These are phyloP conservation scores for Magnaporthiopsis incrustans DNA, from an alignment of 2,329 filamentous ascomycete species.

Conservation along the genomic window DNA sequence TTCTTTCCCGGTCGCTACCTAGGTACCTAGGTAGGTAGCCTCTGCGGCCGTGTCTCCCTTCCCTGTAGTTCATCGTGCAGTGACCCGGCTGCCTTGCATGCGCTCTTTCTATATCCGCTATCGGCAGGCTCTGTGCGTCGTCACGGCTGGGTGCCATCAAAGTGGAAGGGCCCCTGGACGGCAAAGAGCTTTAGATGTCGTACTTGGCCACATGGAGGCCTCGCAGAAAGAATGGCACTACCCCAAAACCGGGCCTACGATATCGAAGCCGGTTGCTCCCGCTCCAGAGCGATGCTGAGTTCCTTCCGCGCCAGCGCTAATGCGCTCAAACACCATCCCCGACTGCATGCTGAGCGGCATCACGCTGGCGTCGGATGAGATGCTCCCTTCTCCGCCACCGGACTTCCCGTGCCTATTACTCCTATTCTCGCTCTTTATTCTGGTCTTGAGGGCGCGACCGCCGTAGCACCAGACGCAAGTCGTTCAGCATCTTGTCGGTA, in stretches of 20 bases:
- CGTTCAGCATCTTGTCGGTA: conserved; percentile 43
- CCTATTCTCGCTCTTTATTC: conserved; percentile 27
- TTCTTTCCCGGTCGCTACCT: background rate
- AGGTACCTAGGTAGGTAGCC: too few species aligned
- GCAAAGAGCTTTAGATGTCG: conserved; percentile 36
- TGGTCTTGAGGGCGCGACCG: conserved; percentile 40
- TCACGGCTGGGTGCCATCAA: too few species aligned
- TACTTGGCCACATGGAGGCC: background rate
- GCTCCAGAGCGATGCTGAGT: background rate
- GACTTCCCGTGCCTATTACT: conserved; percentile 26
- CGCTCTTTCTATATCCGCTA: too few species aligned
- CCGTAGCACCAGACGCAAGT: conserved; percentile 37
- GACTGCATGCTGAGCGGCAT: too few species aligned
- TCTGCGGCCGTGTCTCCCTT: conserved; percentile 8
- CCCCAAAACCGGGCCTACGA: too few species aligned
- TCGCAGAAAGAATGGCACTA: too few species aligned
- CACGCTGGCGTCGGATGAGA: background rate
- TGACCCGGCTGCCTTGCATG: conserved; percentile 22
- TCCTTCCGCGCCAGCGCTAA: background rate
- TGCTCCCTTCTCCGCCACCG: conserved; percentile 8
- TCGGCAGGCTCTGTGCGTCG: too few species aligned
- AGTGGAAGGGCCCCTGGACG: conserved; percentile 14
- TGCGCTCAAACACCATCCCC: too few species aligned
- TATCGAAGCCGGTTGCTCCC: too few species aligned
- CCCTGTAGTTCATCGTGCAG: conserved; percentile 38